Evolutionary conservation across 306 rosid species (phyloP).

Genomic region (Amphicarpaea edgeworthii): DNA sequence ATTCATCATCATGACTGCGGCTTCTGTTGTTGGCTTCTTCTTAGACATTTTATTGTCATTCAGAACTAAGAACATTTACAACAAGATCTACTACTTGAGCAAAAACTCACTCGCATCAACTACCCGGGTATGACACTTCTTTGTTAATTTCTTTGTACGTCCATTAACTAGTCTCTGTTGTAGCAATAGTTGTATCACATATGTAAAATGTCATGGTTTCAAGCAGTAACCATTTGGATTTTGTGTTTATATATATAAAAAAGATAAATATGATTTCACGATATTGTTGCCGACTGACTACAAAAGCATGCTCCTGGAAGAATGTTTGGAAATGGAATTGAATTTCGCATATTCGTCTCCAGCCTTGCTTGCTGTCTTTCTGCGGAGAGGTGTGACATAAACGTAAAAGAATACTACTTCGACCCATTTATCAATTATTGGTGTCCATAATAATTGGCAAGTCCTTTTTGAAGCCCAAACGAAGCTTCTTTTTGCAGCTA

Average conservation of each 20-base stretch:
- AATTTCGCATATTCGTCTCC: background rate
- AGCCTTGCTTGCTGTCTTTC: no score
- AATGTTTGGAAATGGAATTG: background rate
- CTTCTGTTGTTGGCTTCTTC: constrained; percentile 77
- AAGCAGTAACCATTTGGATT: background rate
- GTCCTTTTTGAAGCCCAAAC: no score
- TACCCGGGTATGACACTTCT: background rate
- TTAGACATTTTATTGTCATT: constrained; percentile 69
- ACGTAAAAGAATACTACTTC: no score
- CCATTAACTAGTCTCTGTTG: background rate
- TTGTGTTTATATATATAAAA: background rate
- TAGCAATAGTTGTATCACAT: background rate
- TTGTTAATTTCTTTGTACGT: background rate
- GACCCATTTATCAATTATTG: no score
- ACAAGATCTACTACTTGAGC: constrained; percentile 60
- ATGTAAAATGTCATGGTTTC: background rate
- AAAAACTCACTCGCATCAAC: no score
- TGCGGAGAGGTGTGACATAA: no score
- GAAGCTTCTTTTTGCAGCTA: no score
- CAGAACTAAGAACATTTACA: constrained; percentile 73
- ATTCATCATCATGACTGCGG: constrained; percentile 75
- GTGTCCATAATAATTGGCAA: no score
- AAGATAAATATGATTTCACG: background rate
- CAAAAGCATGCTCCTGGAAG: background rate
- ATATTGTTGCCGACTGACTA: background rate